Evolutionary conservation across 2,329 filamentous ascomycete species (phyloP).

Genomic region (Penicillium digitatum): DNA sequence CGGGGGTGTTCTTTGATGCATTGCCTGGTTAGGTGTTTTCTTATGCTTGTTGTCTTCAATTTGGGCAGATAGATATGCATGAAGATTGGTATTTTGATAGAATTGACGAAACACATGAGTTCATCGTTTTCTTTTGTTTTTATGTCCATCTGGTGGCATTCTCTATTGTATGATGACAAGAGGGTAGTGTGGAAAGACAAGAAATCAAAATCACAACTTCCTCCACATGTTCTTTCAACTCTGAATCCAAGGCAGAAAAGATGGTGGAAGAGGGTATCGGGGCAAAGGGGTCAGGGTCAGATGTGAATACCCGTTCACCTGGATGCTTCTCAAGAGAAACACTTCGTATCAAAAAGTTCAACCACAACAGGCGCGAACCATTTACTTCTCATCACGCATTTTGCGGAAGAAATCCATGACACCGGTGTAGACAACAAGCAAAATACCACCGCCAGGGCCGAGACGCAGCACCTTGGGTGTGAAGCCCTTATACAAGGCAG

Average conservation of each 20-base stretch:
- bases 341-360: conserved; percentile 8
- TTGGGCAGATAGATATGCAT: background rate
- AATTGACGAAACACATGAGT: background rate
- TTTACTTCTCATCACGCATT: conserved; percentile 48
- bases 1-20: background rate
- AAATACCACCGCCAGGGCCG: conserved; percentile 64
- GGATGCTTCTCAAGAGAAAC: conserved; percentile 8
- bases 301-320: background rate
- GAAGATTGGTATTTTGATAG: background rate
- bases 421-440: conserved; percentile 49
- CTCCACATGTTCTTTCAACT: conserved; percentile 1
- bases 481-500: conserved; percentile 95
- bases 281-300: background rate
- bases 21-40: background rate
- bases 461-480: conserved; percentile 84
- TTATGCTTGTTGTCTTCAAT: background rate
- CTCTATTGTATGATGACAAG: conserved; percentile 9
- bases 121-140: conserved; percentile 4
- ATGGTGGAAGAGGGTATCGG: conserved; percentile 11
- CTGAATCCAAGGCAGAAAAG: background rate
- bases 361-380: background rate
- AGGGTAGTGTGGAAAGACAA: conserved; percentile 6
- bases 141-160: conserved; percentile 14
- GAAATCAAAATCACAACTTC: conserved; percentile 6
- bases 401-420: conserved; percentile 79